Evolutionary conservation across 78 protist genomes (phyloP).

Genomic region (Guillardia theta): DNA sequence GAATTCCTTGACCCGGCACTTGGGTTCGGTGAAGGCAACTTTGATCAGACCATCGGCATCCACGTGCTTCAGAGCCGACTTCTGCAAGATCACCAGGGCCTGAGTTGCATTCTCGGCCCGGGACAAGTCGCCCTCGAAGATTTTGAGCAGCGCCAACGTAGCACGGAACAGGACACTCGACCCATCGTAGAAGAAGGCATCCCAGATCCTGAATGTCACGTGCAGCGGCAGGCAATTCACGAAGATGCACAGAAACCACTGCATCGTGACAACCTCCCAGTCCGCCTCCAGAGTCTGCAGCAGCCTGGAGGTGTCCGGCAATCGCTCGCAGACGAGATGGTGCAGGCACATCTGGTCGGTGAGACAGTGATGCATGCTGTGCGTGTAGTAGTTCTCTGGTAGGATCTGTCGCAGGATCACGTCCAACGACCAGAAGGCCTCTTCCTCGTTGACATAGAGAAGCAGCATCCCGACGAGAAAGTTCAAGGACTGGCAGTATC

Average conservation of each 20-base stretch:
- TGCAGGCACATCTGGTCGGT: background rate
- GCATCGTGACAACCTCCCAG: background rate
- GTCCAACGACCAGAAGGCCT: slow-evolving; percentile 6
- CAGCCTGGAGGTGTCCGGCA: background rate
- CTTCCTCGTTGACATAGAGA: slow-evolving; percentile 23
- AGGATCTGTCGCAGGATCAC: background rate
- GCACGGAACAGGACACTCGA: background rate
- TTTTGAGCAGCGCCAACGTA: background rate
- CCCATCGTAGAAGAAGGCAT: background rate
- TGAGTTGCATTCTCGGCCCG: background rate
- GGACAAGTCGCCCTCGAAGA: background rate
- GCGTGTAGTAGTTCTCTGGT: background rate
- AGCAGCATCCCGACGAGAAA: background rate
- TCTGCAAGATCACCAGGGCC: background rate
- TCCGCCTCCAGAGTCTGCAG: background rate
- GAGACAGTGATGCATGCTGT: background rate
- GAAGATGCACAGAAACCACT: slow-evolving; percentile 24
- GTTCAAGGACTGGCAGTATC: background rate
- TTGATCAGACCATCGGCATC: too few relatives aligned
- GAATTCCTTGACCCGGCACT: too few relatives aligned
- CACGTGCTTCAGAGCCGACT: too few relatives aligned
- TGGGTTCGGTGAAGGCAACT: too few relatives aligned
- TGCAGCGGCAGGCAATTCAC: background rate
- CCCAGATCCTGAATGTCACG: background rate
- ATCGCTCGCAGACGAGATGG: background rate